Conservation (phyloP, 2,329 filamentous ascomycete species). For the Monosporascus cannonballus region DNA sequence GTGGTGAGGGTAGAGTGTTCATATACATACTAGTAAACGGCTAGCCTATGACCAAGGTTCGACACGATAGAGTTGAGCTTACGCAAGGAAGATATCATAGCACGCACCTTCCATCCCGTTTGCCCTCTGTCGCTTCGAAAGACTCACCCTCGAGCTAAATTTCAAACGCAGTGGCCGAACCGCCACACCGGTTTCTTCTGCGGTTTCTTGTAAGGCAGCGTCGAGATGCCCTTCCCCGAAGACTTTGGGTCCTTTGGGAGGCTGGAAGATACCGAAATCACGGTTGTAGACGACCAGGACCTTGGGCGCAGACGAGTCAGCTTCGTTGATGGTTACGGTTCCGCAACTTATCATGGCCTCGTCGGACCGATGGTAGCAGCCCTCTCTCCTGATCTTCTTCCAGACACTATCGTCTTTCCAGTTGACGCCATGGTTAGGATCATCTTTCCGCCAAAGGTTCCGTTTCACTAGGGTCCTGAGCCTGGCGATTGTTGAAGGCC, state of each 20-base stretch:
- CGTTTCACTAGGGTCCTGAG: constrained; percentile 15
- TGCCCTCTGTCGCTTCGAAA: constrained; percentile 9
- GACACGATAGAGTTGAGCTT: no score
- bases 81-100: no score
- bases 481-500: constrained; percentile 8
- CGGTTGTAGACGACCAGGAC: constrained; percentile 39
- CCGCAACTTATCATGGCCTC: constrained; percentile 40
- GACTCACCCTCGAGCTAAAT: constrained; percentile 38
- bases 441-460: constrained; percentile 15
- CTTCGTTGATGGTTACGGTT: constrained; percentile 37
- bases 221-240: constrained; percentile 36
- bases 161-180: constrained; percentile 32
- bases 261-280: constrained; percentile 36
- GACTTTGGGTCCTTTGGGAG: constrained; percentile 44
- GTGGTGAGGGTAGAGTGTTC: no score
- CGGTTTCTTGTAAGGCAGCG: constrained; percentile 40
- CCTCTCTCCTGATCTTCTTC: constrained; percentile 22
- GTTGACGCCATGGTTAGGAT: constrained; percentile 16
- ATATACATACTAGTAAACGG: no score
- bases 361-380: constrained; percentile 33
- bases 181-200: constrained; percentile 41
- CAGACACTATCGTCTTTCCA: constrained; percentile 22
- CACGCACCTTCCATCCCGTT: no score
- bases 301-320: constrained; percentile 17
- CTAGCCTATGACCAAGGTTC: no score